These are phyloP conservation scores for Entamoeba invadens DNA, from an alignment of 208 protist species.

Conservation along the genomic window DNA sequence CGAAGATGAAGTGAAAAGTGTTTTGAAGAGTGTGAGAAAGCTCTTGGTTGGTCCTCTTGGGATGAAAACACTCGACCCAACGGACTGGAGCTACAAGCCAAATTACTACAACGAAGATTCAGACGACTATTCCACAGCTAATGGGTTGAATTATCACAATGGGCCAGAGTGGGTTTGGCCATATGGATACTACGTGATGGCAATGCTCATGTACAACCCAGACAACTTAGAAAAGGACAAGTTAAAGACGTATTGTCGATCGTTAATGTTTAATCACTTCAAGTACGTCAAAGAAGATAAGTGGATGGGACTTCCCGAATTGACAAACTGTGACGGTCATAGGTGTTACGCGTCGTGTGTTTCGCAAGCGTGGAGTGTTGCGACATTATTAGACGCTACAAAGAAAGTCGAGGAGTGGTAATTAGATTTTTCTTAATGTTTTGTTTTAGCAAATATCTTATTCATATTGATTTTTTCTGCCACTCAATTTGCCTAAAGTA, in stretches of 20 bases:
- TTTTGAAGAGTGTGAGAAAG: background rate
- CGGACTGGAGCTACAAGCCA: conserved; percentile 32
- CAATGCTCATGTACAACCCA: background rate
- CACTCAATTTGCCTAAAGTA: no score
- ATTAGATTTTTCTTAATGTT: no score
- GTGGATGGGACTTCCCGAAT: conserved; percentile 12
- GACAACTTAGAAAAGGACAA: background rate
- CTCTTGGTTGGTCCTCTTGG: conserved; percentile 36
- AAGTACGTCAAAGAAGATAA: background rate
- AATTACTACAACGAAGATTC: conserved; percentile 46
- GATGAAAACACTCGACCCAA: conserved; percentile 49
- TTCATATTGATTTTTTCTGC: no score
- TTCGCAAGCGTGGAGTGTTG: conserved; percentile 23
- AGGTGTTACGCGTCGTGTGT: conserved; percentile 17
- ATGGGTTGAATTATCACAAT: conserved; percentile 58
- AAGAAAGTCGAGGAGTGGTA: background rate
- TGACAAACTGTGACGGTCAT: conserved; percentile 14
- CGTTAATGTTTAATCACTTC: background rate
- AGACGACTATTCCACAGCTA: conserved; percentile 25
- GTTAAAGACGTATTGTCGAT: background rate
- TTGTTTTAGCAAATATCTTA: no score
- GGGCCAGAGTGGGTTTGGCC: conserved; percentile 37
- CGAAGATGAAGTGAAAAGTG: conserved; percentile 13
- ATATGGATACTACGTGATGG: background rate
- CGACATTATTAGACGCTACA: background rate